phyloP scores from a whole-genome alignment of 306 rosid genomes.

The Sophora flavescens region DNA sequence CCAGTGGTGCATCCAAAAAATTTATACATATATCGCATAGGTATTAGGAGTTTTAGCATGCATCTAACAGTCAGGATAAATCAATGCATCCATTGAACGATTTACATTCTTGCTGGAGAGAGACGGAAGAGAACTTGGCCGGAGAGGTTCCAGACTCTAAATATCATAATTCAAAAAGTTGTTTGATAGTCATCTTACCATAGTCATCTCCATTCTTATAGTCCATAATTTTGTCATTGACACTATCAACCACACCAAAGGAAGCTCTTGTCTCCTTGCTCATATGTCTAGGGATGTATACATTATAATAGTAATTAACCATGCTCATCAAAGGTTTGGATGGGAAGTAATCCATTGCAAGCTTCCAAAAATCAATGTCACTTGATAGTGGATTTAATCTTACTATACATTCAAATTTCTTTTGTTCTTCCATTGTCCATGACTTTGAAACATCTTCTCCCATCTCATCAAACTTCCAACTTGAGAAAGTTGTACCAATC shows the following conservation, averaged over 20 bases:
- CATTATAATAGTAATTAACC: conserved; percentile 54
- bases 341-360: conserved; percentile 45
- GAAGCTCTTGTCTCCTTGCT: conserved; percentile 42
- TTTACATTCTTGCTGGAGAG: too few species aligned
- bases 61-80: too few species aligned
- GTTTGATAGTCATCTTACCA: too few species aligned
- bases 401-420: conserved; percentile 40
- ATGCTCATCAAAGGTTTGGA: conserved; percentile 43
- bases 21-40: too few species aligned
- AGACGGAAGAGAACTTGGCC: too few species aligned
- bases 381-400: conserved; percentile 7
- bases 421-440: conserved; percentile 46
- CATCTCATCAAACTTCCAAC: conserved; percentile 58
- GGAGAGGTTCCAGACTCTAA: too few species aligned
- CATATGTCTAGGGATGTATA: conserved; percentile 44
- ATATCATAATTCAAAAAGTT: too few species aligned
- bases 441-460: conserved; percentile 45
- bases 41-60: too few species aligned
- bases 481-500: conserved; percentile 44
- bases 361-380: conserved; percentile 48
- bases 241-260: conserved; percentile 36
- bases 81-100: too few species aligned
- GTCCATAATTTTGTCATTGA: conserved; percentile 33
- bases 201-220: background rate
- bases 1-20: too few species aligned